Conservation (phyloP, 208 protist species). For the Acanthamoeba healyi region DNA sequence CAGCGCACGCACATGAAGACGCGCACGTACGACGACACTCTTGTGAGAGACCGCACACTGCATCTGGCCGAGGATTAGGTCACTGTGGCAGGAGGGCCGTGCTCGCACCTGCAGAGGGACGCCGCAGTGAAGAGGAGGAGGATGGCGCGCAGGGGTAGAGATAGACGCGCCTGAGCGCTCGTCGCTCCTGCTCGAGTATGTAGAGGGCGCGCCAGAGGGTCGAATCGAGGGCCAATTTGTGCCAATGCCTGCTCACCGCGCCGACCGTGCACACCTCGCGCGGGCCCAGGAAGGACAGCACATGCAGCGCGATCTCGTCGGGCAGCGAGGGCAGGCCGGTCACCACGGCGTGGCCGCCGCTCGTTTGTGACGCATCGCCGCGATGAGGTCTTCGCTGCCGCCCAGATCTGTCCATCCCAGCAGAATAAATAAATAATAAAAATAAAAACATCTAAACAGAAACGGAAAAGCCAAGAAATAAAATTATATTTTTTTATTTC, state of each 20-base stretch:
- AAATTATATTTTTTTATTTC: not conserved
- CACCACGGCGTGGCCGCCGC: no score
- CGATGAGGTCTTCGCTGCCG: no score
- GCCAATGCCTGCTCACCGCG: constrained; percentile 21
- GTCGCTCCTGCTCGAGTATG: not conserved
- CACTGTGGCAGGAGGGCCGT: not conserved
- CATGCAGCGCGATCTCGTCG: constrained; percentile 55
- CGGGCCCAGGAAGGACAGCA: constrained; percentile 36
- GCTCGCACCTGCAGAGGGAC: not conserved
- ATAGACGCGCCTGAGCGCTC: not conserved
- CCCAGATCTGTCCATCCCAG: not conserved
- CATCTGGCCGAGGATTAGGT: not conserved
- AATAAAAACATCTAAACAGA: no score
- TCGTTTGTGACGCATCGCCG: no score
- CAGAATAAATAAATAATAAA: not conserved
- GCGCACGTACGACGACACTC: no score
- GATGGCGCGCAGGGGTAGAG: not conserved
- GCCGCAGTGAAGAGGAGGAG: not conserved
- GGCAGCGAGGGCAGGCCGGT: not conserved
- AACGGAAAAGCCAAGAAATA: no score
- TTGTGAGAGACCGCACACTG: no score
- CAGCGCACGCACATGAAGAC: not conserved
- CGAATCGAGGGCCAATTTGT: constrained; percentile 61
- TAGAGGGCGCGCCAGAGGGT: constrained; percentile 65
- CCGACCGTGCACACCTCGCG: constrained; percentile 30